These are phyloP conservation scores for Metschnikowia gruessii DNA, from an alignment of 805 yeast genomes.

Conservation along the genomic window DNA sequence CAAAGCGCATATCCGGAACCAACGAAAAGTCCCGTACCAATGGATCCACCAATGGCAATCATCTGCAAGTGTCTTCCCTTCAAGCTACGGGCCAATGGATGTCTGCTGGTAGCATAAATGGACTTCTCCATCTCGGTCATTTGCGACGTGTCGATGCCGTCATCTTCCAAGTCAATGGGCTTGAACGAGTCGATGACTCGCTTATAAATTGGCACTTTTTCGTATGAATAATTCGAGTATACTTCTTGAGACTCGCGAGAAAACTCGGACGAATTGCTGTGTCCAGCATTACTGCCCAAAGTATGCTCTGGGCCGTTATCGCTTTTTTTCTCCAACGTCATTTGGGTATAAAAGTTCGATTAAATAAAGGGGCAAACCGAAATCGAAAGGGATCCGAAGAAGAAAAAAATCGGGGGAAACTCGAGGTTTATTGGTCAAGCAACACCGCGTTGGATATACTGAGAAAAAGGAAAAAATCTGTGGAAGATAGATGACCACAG, in stretches of 20 bases:
- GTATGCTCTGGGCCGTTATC: conserved; percentile 2
- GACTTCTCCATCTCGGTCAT: conserved; percentile 41
- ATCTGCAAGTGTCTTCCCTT: conserved; percentile 60
- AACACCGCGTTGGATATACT: too few species aligned
- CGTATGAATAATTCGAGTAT: conserved; percentile 1
- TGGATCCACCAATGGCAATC: conserved; percentile 82
- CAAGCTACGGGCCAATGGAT: conserved; percentile 45
- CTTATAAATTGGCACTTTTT: conserved; percentile 17
- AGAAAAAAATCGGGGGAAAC: too few species aligned
- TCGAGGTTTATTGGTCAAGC: too few species aligned
- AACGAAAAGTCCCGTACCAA: conserved; percentile 64
- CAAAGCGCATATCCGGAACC: conserved; percentile 22
- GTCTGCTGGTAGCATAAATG: conserved; percentile 38
- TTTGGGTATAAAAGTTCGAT: not conserved
- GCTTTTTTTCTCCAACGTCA: not conserved
- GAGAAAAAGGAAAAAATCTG: too few species aligned
- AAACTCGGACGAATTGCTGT: conserved; percentile 3
- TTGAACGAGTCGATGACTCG: conserved; percentile 37
- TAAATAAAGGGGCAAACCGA: too few species aligned
- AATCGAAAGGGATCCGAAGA: too few species aligned
- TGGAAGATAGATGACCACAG: too few species aligned
- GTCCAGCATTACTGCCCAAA: conserved; percentile 4
- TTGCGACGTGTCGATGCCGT: conserved; percentile 38
- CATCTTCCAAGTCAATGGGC: conserved; percentile 37
- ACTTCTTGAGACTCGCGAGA: conserved; percentile 1